These are phyloP conservation scores for Chenopodium formosanum DNA, from an alignment of 148 eudicot species.

Conservation along the genomic window DNA sequence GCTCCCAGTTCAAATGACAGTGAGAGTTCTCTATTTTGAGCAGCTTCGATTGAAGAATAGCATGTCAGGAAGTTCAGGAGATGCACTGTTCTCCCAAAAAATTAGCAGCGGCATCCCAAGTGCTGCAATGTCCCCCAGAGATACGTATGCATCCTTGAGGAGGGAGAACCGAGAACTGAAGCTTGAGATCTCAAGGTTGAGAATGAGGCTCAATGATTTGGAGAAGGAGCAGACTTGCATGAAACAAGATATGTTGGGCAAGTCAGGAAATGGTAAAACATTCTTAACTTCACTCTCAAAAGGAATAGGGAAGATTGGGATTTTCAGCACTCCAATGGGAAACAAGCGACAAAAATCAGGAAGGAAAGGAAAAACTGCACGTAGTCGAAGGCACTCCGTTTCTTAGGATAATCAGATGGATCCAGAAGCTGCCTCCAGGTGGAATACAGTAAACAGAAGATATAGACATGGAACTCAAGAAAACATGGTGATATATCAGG, in stretches of 20 bases:
- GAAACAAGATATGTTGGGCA: slow-evolving; percentile 71
- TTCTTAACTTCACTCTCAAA: slow-evolving; percentile 52
- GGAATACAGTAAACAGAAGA: neutral
- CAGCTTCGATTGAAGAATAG: slow-evolving; percentile 54
- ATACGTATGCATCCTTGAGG: slow-evolving; percentile 70
- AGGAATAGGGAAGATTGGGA: slow-evolving; percentile 54
- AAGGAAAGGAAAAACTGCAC: slow-evolving; percentile 40
- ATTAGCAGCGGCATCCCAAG: slow-evolving; percentile 63
- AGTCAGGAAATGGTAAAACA: slow-evolving; percentile 48
- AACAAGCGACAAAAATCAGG: slow-evolving; percentile 44
- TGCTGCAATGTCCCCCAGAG: slow-evolving; percentile 73
- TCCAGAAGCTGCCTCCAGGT: neutral
- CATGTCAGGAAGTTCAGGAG: slow-evolving; percentile 48
- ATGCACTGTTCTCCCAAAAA: slow-evolving; percentile 50
- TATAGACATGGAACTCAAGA: neutral
- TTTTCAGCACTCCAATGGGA: slow-evolving; percentile 40
- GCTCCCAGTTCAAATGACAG: slow-evolving; percentile 65
- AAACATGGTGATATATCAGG: neutral
- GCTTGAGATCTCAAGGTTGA: slow-evolving; percentile 72
- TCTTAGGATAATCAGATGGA: slow-evolving; percentile 27
- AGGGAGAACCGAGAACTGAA: slow-evolving; percentile 73
- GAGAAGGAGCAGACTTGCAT: slow-evolving; percentile 71
- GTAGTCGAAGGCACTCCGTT: slow-evolving; percentile 51
- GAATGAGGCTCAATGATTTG: slow-evolving; percentile 72
- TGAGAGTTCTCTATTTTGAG: slow-evolving; percentile 65